phyloP scores from a whole-genome alignment of 257 asterid genomes.

The Anisodus tanguticus region DNA sequence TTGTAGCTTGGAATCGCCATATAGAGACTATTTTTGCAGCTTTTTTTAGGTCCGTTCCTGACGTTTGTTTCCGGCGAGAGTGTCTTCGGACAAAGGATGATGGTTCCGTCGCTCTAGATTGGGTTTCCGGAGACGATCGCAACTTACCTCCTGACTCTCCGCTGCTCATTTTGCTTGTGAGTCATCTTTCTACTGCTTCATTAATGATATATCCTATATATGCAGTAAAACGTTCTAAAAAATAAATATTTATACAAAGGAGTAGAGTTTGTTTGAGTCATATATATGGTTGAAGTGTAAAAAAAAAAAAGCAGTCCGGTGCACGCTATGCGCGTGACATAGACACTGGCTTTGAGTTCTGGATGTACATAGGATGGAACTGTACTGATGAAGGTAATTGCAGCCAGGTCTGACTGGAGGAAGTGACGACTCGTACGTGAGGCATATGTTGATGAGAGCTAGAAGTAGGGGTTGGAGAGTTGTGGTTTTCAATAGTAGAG shows the following conservation, averaged over 20 bases:
- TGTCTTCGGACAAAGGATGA: conserved; percentile 80
- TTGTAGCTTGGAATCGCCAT: conserved; percentile 70
- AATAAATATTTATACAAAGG: neutral
- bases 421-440: conserved; percentile 76
- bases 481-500: conserved; percentile 93
- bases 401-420: conserved; percentile 99
- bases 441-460: conserved; percentile 91
- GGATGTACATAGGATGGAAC: conserved; percentile 12
- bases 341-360: neutral
- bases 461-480: conserved; percentile 79
- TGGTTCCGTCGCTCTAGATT: conserved; percentile 84
- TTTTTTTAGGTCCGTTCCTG: conserved; percentile 73
- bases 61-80: conserved; percentile 74
- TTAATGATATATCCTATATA: neutral
- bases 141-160: conserved; percentile 65
- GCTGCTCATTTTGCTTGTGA: conserved; percentile 79
- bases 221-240: neutral
- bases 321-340: neutral
- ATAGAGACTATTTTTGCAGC: conserved; percentile 89
- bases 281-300: too few species aligned
- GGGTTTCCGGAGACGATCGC: conserved; percentile 73
- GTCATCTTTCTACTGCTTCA: conserved; percentile 30
- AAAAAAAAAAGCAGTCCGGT: too few species aligned
- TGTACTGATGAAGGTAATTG: conserved; percentile 38
- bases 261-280: neutral